These are phyloP conservation scores for Sporothrix luriei DNA, from an alignment of 2,329 filamentous ascomycete genomes.

Conservation along the genomic window DNA sequence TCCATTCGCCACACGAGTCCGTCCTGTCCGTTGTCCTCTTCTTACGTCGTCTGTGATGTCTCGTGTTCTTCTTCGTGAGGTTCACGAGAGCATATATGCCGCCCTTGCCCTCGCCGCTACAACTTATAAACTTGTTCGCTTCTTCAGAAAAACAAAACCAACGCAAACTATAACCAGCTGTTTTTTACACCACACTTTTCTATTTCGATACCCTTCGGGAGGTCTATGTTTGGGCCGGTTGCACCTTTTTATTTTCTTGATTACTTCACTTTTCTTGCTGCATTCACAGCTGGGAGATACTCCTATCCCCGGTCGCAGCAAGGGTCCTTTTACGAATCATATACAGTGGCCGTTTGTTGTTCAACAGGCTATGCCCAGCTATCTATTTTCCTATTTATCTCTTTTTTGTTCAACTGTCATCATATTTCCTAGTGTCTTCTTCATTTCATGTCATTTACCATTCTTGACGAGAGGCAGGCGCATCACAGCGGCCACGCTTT, in stretches of 20 bases:
- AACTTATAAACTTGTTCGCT: slow-evolving; percentile 37
- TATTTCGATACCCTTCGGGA: slow-evolving; percentile 53
- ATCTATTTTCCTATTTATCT: slow-evolving; percentile 32
- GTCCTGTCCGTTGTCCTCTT: neutral
- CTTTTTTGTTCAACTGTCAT: slow-evolving; percentile 1
- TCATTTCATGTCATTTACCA: slow-evolving; percentile 34
- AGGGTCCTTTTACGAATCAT: slow-evolving; percentile 31
- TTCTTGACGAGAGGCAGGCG: slow-evolving; percentile 27
- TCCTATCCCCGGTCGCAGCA: neutral
- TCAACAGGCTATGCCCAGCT: slow-evolving; percentile 18
- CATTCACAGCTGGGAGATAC: neutral
- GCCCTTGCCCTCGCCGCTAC: slow-evolving; percentile 42
- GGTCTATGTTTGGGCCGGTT: slow-evolving; percentile 41
- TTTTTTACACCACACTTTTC: slow-evolving; percentile 37
- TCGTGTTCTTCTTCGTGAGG: neutral
- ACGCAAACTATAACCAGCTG: slow-evolving; percentile 23
- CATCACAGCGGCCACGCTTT: slow-evolving; percentile 9
- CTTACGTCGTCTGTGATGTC: slow-evolving; percentile 14
- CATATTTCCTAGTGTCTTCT: slow-evolving; percentile 28
- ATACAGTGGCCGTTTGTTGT: slow-evolving; percentile 28
- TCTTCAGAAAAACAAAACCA: slow-evolving; percentile 31
- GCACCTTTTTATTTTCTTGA: slow-evolving; percentile 33
- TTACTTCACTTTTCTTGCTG: slow-evolving; percentile 26
- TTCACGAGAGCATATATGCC: slow-evolving; percentile 27
- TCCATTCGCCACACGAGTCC: slow-evolving; percentile 13